These are phyloP conservation scores for Primulina tabacum DNA, from an alignment of 257 asterid genomes.

Conservation along the genomic window DNA sequence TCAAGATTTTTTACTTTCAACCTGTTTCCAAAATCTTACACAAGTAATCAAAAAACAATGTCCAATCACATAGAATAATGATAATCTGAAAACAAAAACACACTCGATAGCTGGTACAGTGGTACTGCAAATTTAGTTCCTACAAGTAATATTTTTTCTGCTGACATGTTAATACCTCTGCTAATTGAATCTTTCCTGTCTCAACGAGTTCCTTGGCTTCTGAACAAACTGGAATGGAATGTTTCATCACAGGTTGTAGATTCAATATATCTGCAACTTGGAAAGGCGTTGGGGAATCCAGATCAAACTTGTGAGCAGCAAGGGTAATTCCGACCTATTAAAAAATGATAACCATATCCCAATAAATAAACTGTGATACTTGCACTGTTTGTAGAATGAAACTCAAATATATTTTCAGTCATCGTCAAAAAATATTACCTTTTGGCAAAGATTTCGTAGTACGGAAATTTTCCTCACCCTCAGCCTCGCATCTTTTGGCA, in stretches of 20 bases:
- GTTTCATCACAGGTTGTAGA: conserved; percentile 89
- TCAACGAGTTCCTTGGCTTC: conserved; percentile 95
- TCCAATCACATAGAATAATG: not conserved
- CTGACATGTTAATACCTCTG: conserved; percentile 53
- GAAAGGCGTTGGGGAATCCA: conserved; percentile 66
- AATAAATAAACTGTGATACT: not conserved
- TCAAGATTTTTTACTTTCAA: not conserved
- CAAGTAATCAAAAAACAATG: not conserved
- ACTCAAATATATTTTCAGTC: not conserved
- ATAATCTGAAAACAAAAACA: not conserved
- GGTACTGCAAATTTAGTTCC: not conserved
- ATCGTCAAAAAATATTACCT: conserved; percentile 41
- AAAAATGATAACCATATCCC: conserved; percentile 15
- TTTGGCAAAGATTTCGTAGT: conserved; percentile 75
- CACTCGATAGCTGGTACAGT: not conserved
- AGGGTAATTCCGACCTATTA: conserved; percentile 81
- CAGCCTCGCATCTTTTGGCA: conserved; percentile 62
- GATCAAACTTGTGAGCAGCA: conserved; percentile 80
- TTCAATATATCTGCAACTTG: conserved; percentile 73
- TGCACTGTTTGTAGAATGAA: not conserved
- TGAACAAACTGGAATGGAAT: conserved; percentile 91
- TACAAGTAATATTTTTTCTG: not conserved
- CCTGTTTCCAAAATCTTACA: not conserved
- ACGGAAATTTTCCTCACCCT: conserved; percentile 71
- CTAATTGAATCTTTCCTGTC: conserved; percentile 88